Conservation (phyloP, 306 rosid genomes). For the Vigna hirtella region DNA sequence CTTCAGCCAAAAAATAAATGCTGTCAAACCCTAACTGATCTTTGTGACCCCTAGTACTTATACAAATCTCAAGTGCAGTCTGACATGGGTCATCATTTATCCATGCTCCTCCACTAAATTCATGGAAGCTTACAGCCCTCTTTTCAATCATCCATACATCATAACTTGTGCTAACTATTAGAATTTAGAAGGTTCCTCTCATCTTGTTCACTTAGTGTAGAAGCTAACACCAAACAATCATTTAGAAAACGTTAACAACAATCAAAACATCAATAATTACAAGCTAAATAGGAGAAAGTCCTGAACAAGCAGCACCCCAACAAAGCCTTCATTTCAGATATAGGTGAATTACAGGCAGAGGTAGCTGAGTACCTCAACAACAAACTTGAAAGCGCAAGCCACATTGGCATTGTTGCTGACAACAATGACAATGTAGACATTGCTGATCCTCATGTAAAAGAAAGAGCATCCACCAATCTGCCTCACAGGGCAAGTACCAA, state of each 20-base stretch:
- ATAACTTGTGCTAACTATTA: not conserved
- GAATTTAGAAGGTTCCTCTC: not conserved
- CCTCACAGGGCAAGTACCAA: constrained; percentile 91
- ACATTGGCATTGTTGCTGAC: constrained; percentile 97
- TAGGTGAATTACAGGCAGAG: constrained; percentile 13
- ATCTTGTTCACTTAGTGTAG: constrained; percentile 6
- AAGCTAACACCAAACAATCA: constrained; percentile 1
- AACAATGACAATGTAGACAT: constrained; percentile 90
- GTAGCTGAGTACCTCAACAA: constrained; percentile 71
- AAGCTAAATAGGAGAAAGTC: constrained; percentile 25
- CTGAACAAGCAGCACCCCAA: not conserved
- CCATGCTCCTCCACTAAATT: not conserved
- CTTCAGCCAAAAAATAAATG: not conserved
- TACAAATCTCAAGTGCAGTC: not conserved
- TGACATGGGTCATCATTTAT: not conserved
- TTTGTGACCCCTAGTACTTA: not conserved
- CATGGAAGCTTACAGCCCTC: not conserved
- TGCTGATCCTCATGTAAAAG: constrained; percentile 93
- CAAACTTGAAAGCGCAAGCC: constrained; percentile 95
- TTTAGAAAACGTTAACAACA: constrained; percentile 6
- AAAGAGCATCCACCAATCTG: constrained; percentile 93
- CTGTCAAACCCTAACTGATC: constrained; percentile 4
- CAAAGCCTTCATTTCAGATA: not conserved
- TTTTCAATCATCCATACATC: not conserved
- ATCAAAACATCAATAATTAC: not conserved